Evolutionary conservation across 306 rosid species (phyloP).

Genomic region (Inga laurina): DNA sequence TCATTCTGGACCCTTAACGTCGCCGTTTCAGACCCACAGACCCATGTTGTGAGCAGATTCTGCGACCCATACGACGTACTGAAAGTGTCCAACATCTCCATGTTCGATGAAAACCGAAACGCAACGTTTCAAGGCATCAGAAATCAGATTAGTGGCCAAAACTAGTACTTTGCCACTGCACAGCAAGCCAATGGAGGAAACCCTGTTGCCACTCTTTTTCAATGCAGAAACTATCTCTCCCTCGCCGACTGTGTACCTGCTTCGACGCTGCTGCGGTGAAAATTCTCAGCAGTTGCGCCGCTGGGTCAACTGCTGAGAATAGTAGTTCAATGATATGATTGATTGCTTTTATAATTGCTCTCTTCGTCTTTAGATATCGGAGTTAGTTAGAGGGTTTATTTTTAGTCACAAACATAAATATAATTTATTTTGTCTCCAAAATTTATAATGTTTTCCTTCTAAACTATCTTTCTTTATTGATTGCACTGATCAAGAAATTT

Average conservation of each 20-base stretch:
- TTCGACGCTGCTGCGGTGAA: neutral
- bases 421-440: too few relatives aligned
- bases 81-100: constrained; percentile 27
- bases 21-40: neutral
- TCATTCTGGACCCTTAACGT: neutral
- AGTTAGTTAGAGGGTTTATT: too few relatives aligned
- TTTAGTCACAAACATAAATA: too few relatives aligned
- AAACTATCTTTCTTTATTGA: too few relatives aligned
- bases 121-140: neutral
- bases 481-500: too few relatives aligned
- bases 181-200: neutral
- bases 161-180: neutral
- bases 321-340: neutral
- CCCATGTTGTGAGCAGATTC: neutral
- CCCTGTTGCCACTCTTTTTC: neutral
- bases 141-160: neutral
- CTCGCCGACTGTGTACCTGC: neutral
- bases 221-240: neutral
- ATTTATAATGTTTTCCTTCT: too few relatives aligned
- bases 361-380: too few relatives aligned
- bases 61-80: neutral
- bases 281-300: neutral
- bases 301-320: neutral
- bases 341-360: neutral
- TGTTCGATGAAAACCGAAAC: constrained; percentile 31